Evolutionary conservation across 305 asterid species (phyloP).

Genomic region (Withania somnifera): DNA sequence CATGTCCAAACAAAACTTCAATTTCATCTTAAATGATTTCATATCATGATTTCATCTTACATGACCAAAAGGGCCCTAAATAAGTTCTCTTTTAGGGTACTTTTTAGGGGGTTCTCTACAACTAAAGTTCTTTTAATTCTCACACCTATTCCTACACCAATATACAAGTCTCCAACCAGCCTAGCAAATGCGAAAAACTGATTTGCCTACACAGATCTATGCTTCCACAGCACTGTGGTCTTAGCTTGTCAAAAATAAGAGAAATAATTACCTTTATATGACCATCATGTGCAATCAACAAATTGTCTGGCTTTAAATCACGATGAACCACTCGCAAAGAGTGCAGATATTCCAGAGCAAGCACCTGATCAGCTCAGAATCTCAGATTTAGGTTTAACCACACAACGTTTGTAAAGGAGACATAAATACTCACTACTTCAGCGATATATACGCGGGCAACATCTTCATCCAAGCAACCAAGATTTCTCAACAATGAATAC

Average conservation of each 20-base stretch:
- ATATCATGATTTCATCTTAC: too few relatives aligned
- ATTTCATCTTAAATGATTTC: too few relatives aligned
- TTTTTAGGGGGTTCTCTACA: background rate
- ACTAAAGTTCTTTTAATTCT: background rate
- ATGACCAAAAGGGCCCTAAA: too few relatives aligned
- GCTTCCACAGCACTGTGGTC: background rate
- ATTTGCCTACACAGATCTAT: background rate
- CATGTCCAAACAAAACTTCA: too few relatives aligned
- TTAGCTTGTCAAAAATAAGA: background rate
- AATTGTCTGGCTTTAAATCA: slow-evolving; percentile 97
- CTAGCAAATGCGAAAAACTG: background rate
- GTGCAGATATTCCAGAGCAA: slow-evolving; percentile 98
- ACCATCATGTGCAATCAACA: slow-evolving; percentile 99
- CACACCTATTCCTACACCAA: background rate
- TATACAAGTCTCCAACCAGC: background rate
- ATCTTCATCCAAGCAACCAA: slow-evolving; percentile 98
- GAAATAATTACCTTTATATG: slow-evolving; percentile 71
- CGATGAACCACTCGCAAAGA: slow-evolving; percentile 98
- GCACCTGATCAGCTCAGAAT: slow-evolving; percentile 57
- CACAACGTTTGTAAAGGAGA: background rate
- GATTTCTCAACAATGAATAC: slow-evolving; percentile 89
- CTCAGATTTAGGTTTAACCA: slow-evolving; percentile 11
- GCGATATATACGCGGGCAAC: slow-evolving; percentile 96
- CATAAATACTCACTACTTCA: slow-evolving; percentile 74
- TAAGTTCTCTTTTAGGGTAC: background rate